These are phyloP conservation scores for Trifolium dubium DNA, from an alignment of 306 rosid genomes.

Conservation along the genomic window DNA sequence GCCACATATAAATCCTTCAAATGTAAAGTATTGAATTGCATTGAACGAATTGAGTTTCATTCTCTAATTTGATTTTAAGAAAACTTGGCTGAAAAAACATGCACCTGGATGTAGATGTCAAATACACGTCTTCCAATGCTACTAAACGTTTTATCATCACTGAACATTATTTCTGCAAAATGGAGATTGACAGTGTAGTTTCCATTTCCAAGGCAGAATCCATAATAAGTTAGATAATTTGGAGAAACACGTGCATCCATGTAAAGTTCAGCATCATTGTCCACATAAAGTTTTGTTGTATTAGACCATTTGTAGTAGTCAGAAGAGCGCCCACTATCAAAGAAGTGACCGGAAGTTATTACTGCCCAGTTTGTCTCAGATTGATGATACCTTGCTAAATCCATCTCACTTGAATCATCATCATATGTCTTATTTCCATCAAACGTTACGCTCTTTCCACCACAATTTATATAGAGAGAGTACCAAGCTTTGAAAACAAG, in stretches of 20 bases:
- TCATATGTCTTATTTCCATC: slow-evolving; percentile 37
- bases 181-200: slow-evolving; percentile 57
- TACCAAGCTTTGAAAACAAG: slow-evolving; percentile 36
- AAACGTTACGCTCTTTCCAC: slow-evolving; percentile 26
- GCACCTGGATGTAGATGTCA: slow-evolving; percentile 64
- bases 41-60: slow-evolving; percentile 13
- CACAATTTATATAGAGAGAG: slow-evolving; percentile 49
- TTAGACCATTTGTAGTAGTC: slow-evolving; percentile 37
- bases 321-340: slow-evolving; percentile 29
- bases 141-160: slow-evolving; percentile 29
- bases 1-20: slow-evolving; percentile 8
- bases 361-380: slow-evolving; percentile 54
- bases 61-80: not conserved
- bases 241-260: slow-evolving; percentile 71
- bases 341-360: slow-evolving; percentile 60
- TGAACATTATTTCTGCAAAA: slow-evolving; percentile 59
- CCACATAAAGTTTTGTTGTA: slow-evolving; percentile 41
- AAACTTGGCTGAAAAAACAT: slow-evolving; percentile 20
- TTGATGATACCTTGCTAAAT: slow-evolving; percentile 25
- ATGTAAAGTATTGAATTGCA: not conserved
- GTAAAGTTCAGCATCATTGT: slow-evolving; percentile 43
- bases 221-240: slow-evolving; percentile 62
- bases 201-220: slow-evolving; percentile 58
- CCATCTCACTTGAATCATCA: slow-evolving; percentile 16
- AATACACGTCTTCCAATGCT: slow-evolving; percentile 64